Percentiles rank a stretch among this genome's conserved stretches.
These are phyloP conservation scores for Chenopodium suecicum DNA, from an alignment of 148 eudicot genomes.

Conservation along the genomic window DNA sequence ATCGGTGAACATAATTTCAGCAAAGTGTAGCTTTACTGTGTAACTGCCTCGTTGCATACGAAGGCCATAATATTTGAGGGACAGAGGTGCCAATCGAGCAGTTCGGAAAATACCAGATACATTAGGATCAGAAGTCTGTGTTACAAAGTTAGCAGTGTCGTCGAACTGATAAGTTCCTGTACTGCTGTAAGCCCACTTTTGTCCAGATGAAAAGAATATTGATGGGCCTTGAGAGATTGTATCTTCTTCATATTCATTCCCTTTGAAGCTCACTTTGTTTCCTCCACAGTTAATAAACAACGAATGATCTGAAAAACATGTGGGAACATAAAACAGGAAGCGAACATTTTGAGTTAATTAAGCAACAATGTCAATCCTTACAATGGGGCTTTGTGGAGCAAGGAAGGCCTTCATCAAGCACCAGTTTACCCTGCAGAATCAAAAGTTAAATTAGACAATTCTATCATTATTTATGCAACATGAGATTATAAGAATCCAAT, in stretches of 20 bases:
- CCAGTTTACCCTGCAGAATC: slow-evolving; percentile 42
- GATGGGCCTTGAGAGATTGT: slow-evolving; percentile 39
- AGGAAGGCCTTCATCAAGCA: slow-evolving; percentile 57
- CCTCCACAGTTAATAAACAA: slow-evolving; percentile 87
- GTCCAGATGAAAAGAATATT: slow-evolving; percentile 35
- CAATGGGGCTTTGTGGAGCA: slow-evolving; percentile 46
- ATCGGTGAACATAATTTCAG: slow-evolving; percentile 56
- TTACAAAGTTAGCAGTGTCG: slow-evolving; percentile 28
- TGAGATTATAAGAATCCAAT: no score
- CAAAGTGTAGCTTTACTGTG: slow-evolving; percentile 69
- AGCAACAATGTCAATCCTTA: slow-evolving; percentile 26
- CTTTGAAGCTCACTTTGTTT: slow-evolving; percentile 31
- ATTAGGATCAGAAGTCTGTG: slow-evolving; percentile 29
- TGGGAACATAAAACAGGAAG: slow-evolving; percentile 4
- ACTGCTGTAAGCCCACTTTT: slow-evolving; percentile 80
- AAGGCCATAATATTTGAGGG: slow-evolving; percentile 70
- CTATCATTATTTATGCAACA: no score
- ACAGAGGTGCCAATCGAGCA: slow-evolving; percentile 67
- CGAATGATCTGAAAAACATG: slow-evolving; percentile 47
- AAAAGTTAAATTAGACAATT: background rate
- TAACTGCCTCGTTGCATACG: slow-evolving; percentile 65
- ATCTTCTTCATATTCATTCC: slow-evolving; percentile 56
- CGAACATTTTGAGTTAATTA: background rate
- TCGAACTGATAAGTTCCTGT: slow-evolving; percentile 51
- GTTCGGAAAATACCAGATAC: slow-evolving; percentile 46